These are phyloP conservation scores for Arthroderma sp. DNA, from an alignment of 2,329 filamentous ascomycete genomes.

Conservation along the genomic window DNA sequence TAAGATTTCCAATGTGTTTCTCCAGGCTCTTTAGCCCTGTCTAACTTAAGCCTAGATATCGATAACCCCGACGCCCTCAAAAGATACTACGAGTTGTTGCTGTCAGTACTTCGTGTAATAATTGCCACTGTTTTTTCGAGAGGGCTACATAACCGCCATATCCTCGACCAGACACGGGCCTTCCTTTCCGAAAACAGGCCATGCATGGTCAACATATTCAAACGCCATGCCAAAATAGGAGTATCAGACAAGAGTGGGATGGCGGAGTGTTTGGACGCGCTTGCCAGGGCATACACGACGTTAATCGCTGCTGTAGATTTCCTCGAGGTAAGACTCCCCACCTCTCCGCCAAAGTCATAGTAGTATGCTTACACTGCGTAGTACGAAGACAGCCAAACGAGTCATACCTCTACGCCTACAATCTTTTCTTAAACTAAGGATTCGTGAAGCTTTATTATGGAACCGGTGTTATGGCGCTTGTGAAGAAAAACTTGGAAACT, in stretches of 20 bases:
- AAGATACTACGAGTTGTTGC: constrained; percentile 72
- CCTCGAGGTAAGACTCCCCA: constrained; percentile 55
- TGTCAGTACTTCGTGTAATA: constrained; percentile 67
- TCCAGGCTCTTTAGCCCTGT: background rate
- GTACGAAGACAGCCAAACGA: constrained; percentile 29
- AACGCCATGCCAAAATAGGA: constrained; percentile 71
- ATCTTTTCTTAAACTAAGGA: constrained; percentile 21
- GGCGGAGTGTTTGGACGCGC: constrained; percentile 54
- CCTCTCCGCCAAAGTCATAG: background rate
- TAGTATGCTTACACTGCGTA: constrained; percentile 10
- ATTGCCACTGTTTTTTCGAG: constrained; percentile 68
- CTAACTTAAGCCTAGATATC: constrained; percentile 35
- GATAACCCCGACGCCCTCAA: constrained; percentile 57
- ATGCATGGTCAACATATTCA: constrained; percentile 78
- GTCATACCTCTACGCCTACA: constrained; percentile 15
- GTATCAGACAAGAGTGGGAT: constrained; percentile 33
- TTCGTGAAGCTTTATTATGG: too few relatives aligned
- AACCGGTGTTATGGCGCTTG: too few relatives aligned
- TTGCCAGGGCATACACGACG: constrained; percentile 75
- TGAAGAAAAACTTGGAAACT: too few relatives aligned
- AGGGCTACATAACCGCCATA: constrained; percentile 64
- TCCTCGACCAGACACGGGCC: constrained; percentile 57
- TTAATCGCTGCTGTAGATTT: constrained; percentile 74
- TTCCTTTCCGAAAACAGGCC: constrained; percentile 75
- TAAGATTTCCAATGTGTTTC: constrained; percentile 19